Base-by-base conservation (phyloP, 192 early-diverging fungal species). In the Spinellus fusiger region DNA sequence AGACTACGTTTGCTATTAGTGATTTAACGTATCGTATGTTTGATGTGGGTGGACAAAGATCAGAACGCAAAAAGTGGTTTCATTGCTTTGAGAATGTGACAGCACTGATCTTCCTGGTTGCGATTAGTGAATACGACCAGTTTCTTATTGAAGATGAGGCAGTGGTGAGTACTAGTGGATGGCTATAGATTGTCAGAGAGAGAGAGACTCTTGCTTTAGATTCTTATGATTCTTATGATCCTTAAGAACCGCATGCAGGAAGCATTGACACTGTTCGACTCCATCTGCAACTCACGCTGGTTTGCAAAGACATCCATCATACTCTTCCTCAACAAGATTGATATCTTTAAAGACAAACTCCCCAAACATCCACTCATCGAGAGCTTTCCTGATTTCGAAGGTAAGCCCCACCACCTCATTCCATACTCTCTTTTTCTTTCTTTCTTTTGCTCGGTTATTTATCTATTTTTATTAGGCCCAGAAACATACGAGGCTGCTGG, bases 11-110 rank as follows among this genome's bases (percentile, higher is more conserved):
- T 79, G 75, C 87, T 25, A 92, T 98, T 62, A 92, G 89, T 20
- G 93, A 95, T 47, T 77, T 98, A 51, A 94, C 91, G 22, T 98
- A 95, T 75, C 85, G 91, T 63, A 93, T 98, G 90, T 91, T 93
- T 77, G 95, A 98, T 79, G 95, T 98, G 35, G 95, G 95, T 64
- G 95, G 95, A 23, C 95, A 98, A 78, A 88, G 95, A 46, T 93
- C 91, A 44, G 95, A 98, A 80, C 87, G 95, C 70, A 98, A 98
- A 63, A 98, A 98, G 76, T 96, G 95, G 95, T 94, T 96, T 59
- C 95, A 96, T 78, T 98, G 93, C 68, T 98, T 98, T 69, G 95
- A 98, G 66, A 93, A 94, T 68, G 95, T 98, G 28, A 96, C 92
- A 4, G 89, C 92, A 15, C 94, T 98, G 66, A 80, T 98, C 38